Conservation (phyloP, 352 stramenopile genomes). For the Halophytophthora batemanensis region DNA sequence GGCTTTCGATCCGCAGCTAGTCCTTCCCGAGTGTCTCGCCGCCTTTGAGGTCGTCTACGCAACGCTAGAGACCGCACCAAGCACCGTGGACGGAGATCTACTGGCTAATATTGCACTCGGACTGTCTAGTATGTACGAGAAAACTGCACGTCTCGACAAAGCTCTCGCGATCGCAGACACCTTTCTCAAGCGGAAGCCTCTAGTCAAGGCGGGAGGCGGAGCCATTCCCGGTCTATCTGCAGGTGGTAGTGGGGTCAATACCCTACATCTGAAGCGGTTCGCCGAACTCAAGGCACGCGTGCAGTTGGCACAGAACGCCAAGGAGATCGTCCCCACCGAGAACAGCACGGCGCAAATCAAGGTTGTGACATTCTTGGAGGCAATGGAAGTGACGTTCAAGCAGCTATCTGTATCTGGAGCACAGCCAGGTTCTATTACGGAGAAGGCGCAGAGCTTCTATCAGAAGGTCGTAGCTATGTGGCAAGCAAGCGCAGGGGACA, state of each 20-base stretch:
- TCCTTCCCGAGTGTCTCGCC: constrained; percentile 58
- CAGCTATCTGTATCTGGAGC: constrained; percentile 9
- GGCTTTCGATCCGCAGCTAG: constrained; percentile 30
- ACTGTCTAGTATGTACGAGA: constrained; percentile 53
- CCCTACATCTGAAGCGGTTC: constrained; percentile 56
- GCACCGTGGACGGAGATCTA: constrained; percentile 34
- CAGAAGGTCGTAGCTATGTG: constrained; percentile 60
- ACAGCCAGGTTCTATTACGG: constrained; percentile 26
- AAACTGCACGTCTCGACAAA: constrained; percentile 43
- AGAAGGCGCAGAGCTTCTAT: constrained; percentile 51
- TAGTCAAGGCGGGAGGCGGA: background rate
- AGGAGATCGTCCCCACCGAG: constrained; percentile 55
- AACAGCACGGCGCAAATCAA: constrained; percentile 30
- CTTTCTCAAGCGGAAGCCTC: constrained; percentile 53
- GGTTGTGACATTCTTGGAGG: constrained; percentile 50
- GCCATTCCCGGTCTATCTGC: background rate
- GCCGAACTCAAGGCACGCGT: constrained; percentile 60
- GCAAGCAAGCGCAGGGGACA: constrained; percentile 33
- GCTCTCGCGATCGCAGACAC: constrained; percentile 41
- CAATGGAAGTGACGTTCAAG: constrained; percentile 35
- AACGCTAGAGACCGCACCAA: constrained; percentile 33
- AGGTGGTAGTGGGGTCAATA: constrained; percentile 1
- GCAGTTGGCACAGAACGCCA: constrained; percentile 67
- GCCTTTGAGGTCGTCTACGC: constrained; percentile 57
- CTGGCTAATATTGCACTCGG: constrained; percentile 48